A percentile compares a stretch with the other conserved stretches of the same genome.
Conservation (phyloP, 768 basidiomycete genomes). For the Arthromyces matolae region DNA sequence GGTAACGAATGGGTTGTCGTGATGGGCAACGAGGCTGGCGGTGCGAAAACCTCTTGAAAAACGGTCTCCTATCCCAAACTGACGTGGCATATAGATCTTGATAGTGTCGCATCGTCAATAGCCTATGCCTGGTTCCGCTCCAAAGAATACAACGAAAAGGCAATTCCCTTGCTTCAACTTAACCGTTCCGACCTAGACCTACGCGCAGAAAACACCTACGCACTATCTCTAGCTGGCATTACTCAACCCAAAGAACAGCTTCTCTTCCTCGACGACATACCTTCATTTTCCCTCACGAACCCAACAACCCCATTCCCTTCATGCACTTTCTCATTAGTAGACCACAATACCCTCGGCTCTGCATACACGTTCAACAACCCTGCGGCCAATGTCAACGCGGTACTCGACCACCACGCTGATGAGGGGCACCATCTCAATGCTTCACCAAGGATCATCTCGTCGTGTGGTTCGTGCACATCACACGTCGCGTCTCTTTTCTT, state of each 20-base stretch:
- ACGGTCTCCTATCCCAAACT: not conserved
- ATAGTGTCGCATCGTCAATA: constrained; percentile 82
- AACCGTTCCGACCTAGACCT: constrained; percentile 65
- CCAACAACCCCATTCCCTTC: constrained; percentile 40
- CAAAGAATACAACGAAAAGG: constrained; percentile 46
- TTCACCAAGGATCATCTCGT: constrained; percentile 62
- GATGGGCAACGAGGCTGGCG: constrained; percentile 97
- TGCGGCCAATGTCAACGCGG: constrained; percentile 55
- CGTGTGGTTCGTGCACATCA: constrained; percentile 79
- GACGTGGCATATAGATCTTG: constrained; percentile 65
- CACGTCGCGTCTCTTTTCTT: constrained; percentile 39
- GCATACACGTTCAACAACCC: constrained; percentile 39
- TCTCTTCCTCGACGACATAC: constrained; percentile 68
- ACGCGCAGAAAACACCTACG: constrained; percentile 84
- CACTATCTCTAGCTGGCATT: constrained; percentile 59
- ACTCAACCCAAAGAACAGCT: constrained; percentile 49
- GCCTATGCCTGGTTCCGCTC: constrained; percentile 78
- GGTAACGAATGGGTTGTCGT: constrained; percentile 74
- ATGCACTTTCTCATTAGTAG: constrained; percentile 74
- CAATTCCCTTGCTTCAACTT: constrained; percentile 73
- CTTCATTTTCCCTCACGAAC: constrained; percentile 22
- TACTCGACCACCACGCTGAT: constrained; percentile 93
- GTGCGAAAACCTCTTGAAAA: constrained; percentile 45
- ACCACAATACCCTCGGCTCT: constrained; percentile 74
- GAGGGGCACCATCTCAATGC: constrained; percentile 67